Conservation (phyloP, 1,139 yeast genomes). For the Candida buenavistaensis region DNA sequence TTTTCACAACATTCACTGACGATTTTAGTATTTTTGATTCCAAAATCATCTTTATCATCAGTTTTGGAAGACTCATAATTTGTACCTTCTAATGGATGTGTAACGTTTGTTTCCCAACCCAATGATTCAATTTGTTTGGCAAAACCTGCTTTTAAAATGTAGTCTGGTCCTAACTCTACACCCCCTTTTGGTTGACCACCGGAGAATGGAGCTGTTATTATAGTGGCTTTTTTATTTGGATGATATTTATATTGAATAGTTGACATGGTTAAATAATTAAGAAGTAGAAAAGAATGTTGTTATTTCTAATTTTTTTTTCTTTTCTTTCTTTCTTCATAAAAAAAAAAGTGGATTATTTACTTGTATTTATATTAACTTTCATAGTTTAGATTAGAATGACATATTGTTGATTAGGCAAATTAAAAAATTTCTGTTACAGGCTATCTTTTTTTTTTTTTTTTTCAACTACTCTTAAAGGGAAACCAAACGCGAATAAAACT, state of each 20-base stretch:
- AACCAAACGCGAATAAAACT: no score
- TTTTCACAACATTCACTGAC: slow-evolving; percentile 73
- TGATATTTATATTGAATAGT: slow-evolving; percentile 47
- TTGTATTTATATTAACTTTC: no score
- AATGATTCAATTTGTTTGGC: slow-evolving; percentile 58
- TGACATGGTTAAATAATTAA: slow-evolving; percentile 8
- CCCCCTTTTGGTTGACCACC: slow-evolving; percentile 98
- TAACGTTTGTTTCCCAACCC: slow-evolving; percentile 69
- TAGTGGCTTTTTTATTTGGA: slow-evolving; percentile 54
- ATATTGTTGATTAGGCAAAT: neutral
- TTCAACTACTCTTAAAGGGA: no score
- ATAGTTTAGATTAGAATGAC: neutral
- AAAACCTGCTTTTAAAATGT: slow-evolving; percentile 71
- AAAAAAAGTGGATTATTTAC: no score
- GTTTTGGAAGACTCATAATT: slow-evolving; percentile 42
- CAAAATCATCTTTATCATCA: slow-evolving; percentile 47
- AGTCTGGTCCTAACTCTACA: slow-evolving; percentile 91
- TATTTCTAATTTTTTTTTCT: no score
- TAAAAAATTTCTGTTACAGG: neutral
- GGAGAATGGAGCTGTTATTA: slow-evolving; percentile 84
- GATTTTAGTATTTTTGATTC: slow-evolving; percentile 72
- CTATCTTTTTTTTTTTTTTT: no score
- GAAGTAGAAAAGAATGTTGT: neutral
- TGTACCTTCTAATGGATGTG: slow-evolving; percentile 56
- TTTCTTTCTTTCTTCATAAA: no score